Percentiles rank a stretch among this genome's conserved stretches.
Evolutionary conservation across 768 basidiomycete genomes (phyloP).

Genomic region (Tricholoma terreum): DNA sequence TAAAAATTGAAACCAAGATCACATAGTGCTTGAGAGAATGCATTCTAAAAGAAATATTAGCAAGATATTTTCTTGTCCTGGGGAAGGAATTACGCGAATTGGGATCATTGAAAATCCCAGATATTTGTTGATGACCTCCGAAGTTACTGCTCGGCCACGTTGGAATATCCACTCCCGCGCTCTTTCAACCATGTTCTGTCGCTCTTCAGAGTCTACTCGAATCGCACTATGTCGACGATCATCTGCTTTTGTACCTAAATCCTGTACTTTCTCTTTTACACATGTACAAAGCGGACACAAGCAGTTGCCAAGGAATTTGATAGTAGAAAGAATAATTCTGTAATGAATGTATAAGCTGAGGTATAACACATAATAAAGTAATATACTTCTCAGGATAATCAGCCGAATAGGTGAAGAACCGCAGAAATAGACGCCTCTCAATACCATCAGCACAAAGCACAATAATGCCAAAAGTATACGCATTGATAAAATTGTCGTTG

Average conservation of each 20-base stretch:
- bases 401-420: constrained; percentile 31
- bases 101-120: background rate
- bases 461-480: constrained; percentile 26
- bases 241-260: constrained; percentile 25
- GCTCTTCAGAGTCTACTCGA: constrained; percentile 9
- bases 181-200: background rate
- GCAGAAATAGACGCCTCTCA: constrained; percentile 25
- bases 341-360: background rate
- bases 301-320: background rate
- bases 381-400: constrained; percentile 28
- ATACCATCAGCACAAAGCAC: constrained; percentile 29
- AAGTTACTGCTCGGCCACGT: too few relatives aligned
- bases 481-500: constrained; percentile 24
- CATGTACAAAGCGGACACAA: too few relatives aligned
- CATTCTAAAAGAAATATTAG: constrained; percentile 1
- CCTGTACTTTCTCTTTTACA: constrained; percentile 14
- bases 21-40: constrained; percentile 2
- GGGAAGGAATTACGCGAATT: background rate
- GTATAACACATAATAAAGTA: too few relatives aligned
- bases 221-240: constrained; percentile 5
- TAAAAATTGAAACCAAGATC: constrained; percentile 16
- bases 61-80: background rate
- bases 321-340: background rate
- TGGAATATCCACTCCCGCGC: background rate
- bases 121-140: background rate